Base-by-base conservation (phyloP, 371 early-diverging fungal species). In the Rhizopus sp. region DNA sequence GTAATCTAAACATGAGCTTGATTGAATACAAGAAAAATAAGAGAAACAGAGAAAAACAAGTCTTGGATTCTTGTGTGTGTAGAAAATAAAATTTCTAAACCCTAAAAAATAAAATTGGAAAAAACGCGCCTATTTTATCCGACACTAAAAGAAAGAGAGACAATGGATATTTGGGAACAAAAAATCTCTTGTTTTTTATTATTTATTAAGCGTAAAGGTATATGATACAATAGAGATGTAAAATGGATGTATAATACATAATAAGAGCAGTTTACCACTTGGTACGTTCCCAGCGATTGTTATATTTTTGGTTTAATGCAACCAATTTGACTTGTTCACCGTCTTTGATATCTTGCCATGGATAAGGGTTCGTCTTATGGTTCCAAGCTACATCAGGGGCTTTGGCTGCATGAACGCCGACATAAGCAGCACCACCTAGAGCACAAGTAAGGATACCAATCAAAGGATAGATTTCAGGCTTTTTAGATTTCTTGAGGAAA, bases 21-120 rank as follows among this genome's bases (percentile, higher is more conserved):
- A 23, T 23, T 44, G 78, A 66, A 68, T 88, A 78, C 83, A 38
- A 85, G 71, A 55, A 85, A 87, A 84, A 55, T 1, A 13, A 32
- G 41, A 10, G 9, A 37, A 6, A 42, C 16, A 54, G 7, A 17
- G 17, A 10, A 12, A n/a, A 15, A 44, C 10, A 39, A 15, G 30
- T 32, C n/a, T 31, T 38, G 6, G 37, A 32, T 53, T 16, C 12
- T 57, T 16, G 15, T 38, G 7, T 15, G 23, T 33, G 15, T 38
- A 38, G 8, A 38, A 13, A 38, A 5, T 10, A 33, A 33, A 13
- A 3, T 44, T 44, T 13, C 9, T 40, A 12, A 40, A 5, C 40
- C 23, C 23, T 23, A 23, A 23, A 23, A 23, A 23, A 23, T 23
- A 23, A 23, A 23, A 23, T 23, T 23, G 23, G 23, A 23, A 23